A percentile compares a stretch with the other conserved stretches of the same genome.
These are phyloP conservation scores for Ustilago hordei DNA, from an alignment of 1,284 basidiomycete genomes.

Conservation along the genomic window DNA sequence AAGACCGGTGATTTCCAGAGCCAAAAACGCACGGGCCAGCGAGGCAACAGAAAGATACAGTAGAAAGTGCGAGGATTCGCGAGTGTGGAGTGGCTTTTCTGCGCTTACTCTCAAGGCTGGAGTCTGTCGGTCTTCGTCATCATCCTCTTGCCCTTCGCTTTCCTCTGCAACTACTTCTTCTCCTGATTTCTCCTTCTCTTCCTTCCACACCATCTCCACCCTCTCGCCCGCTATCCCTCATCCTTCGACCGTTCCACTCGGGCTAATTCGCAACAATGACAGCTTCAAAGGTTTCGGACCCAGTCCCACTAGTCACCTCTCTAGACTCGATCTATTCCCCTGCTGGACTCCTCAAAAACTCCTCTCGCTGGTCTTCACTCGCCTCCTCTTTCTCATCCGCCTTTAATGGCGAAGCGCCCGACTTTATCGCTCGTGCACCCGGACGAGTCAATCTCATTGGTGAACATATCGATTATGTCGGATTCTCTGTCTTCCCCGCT, in stretches of 20 bases:
- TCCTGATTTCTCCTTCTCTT: neutral
- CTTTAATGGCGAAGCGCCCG: conserved; percentile 37
- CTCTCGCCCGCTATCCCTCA: neutral
- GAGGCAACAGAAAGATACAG: neutral
- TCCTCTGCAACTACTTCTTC: neutral
- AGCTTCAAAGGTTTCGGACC: conserved; percentile 43
- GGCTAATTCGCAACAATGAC: conserved; percentile 7
- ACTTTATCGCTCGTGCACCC: conserved; percentile 67
- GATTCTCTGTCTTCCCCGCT: conserved; percentile 66
- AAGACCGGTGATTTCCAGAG: conserved; percentile 2
- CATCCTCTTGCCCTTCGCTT: neutral
- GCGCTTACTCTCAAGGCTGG: neutral
- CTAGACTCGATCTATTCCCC: conserved; percentile 61
- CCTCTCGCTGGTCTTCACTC: conserved; percentile 54
- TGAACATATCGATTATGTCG: conserved; percentile 67
- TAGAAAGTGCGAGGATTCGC: neutral
- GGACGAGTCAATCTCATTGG: conserved; percentile 68
- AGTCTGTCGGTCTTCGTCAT: conserved; percentile 17
- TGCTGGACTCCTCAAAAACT: conserved; percentile 46
- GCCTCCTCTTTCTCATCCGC: conserved; percentile 38
- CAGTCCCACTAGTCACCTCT: conserved; percentile 55
- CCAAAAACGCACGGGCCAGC: conserved; percentile 7
- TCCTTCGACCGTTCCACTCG: too few relatives aligned
- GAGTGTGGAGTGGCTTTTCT: conserved; percentile 10
- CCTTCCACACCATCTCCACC: neutral